Percentiles rank a stretch among this genome's conserved stretches.
Conservation (phyloP, 1,139 yeast species). For the Trichomonascaceae sp. region DNA sequence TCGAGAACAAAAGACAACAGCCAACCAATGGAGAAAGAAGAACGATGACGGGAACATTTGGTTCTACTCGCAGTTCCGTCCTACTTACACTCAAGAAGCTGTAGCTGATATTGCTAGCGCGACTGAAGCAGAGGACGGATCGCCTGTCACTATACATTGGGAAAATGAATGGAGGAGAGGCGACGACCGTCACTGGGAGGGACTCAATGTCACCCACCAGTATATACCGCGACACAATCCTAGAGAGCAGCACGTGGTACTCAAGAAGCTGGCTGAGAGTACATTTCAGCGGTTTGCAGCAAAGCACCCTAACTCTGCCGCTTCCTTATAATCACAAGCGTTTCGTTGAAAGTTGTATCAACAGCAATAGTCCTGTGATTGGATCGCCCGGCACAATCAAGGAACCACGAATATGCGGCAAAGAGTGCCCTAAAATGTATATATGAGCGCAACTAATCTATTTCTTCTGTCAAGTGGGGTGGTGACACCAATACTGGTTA, state of each 20-base stretch:
- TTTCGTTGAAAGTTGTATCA: no score
- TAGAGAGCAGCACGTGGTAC: slow-evolving; percentile 48
- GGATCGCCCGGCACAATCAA: no score
- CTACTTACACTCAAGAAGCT: slow-evolving; percentile 83
- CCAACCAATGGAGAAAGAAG: slow-evolving; percentile 56
- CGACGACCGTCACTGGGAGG: slow-evolving; percentile 48
- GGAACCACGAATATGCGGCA: no score
- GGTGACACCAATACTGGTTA: no score
- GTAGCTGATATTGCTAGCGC: slow-evolving; percentile 75
- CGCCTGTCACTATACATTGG: slow-evolving; percentile 49
- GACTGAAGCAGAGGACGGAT: slow-evolving; percentile 41
- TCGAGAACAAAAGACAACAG: slow-evolving; percentile 41
- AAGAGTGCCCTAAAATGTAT: no score
- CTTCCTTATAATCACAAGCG: no score
- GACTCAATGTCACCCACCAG: slow-evolving; percentile 38
- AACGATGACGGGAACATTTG: slow-evolving; percentile 71
- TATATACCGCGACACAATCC: slow-evolving; percentile 49
- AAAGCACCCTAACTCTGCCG: no score
- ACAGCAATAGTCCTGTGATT: no score
- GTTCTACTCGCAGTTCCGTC: slow-evolving; percentile 64
- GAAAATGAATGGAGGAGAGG: slow-evolving; percentile 83
- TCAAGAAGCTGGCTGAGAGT: slow-evolving; percentile 40
- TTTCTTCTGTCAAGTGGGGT: no score
- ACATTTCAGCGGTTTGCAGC: slow-evolving; percentile 2
- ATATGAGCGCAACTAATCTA: no score